Base-by-base conservation (phyloP, 2,329 filamentous ascomycete genomes). In the Chaetomium sp. region DNA sequence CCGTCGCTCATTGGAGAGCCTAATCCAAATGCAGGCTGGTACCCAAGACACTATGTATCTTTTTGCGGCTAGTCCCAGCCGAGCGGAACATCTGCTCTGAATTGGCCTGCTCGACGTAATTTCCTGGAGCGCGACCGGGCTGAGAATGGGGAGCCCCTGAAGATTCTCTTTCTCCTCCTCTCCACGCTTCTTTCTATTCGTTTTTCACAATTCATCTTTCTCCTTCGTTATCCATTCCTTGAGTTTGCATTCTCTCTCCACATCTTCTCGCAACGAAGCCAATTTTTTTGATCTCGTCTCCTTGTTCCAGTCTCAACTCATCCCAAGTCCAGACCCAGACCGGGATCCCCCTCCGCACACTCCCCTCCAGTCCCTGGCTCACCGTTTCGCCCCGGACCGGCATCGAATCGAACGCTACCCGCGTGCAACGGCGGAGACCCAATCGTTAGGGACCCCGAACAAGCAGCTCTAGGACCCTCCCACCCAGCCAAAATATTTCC, bases 71-170 rank as follows among this genome's bases (percentile, higher is more conserved):
- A 43, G 49, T 38, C 53, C 55, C 54, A 46, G 53, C 60, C 45
- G 55, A 59, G 55, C 43, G 52, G 35, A 54, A 61, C 59, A 44
- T 55, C 52, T 32, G 8, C 42, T 57, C 48, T 35, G 54, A 56
- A 54, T 59, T 52, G 56, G 36, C 54, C 60, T 53, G 59, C 57
- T 56, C 53, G 45, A 44, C 59, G 62, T 59, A 64, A 64, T 64
- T 64, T 64, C 62, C 61, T 62, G 61, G 53, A 52, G 52, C 56
- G 55, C 46, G 46, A 55, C 52, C 53, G 44, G 57, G 52, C 55
- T 53, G 59, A 49, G 59, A 63, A 27, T 61, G 59, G 57, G 51
- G 50, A 62, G 57, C 60, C 61, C 61, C 62, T 61, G 59, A 63
- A 58, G 59, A 60, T 53, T 58, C 37, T 57, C 56, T 27, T 27